Conservation (phyloP, 352 stramenopile species). For the Phytophthora cajani region DNA sequence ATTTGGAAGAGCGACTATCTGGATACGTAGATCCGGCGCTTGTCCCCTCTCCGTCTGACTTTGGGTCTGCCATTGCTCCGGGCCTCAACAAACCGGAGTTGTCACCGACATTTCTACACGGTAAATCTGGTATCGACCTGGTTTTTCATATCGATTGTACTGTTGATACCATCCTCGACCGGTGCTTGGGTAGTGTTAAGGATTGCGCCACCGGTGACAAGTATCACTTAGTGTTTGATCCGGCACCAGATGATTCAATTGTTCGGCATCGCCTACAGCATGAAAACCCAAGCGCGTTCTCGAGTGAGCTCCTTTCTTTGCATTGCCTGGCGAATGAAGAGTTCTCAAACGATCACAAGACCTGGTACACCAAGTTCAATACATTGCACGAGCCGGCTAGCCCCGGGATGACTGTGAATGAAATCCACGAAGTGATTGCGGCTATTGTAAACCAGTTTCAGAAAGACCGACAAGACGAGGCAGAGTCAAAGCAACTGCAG, state of each 20-base stretch:
- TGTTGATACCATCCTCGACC: constrained; percentile 45
- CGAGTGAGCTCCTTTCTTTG: constrained; percentile 62
- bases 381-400: constrained; percentile 43
- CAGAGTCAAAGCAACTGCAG: constrained; percentile 27
- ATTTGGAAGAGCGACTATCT: constrained; percentile 66
- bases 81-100: constrained; percentile 42
- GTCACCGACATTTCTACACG: constrained; percentile 56
- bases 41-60: constrained; percentile 56
- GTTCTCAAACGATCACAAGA: constrained; percentile 33
- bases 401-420: constrained; percentile 27
- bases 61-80: constrained; percentile 61
- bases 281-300: constrained; percentile 48
- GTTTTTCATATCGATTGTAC: constrained; percentile 71
- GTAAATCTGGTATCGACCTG: constrained; percentile 75
- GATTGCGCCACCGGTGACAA: constrained; percentile 49
- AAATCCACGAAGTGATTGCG: constrained; percentile 44
- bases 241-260: constrained; percentile 55
- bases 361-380: constrained; percentile 62
- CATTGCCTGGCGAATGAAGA: constrained; percentile 46
- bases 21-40: constrained; percentile 54
- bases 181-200: constrained; percentile 67
- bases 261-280: constrained; percentile 61
- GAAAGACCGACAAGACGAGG: constrained; percentile 26
- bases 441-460: constrained; percentile 40
- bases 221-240: constrained; percentile 59